Evolutionary conservation across 768 basidiomycete genomes (phyloP).

Genomic region (Suillus sp.): DNA sequence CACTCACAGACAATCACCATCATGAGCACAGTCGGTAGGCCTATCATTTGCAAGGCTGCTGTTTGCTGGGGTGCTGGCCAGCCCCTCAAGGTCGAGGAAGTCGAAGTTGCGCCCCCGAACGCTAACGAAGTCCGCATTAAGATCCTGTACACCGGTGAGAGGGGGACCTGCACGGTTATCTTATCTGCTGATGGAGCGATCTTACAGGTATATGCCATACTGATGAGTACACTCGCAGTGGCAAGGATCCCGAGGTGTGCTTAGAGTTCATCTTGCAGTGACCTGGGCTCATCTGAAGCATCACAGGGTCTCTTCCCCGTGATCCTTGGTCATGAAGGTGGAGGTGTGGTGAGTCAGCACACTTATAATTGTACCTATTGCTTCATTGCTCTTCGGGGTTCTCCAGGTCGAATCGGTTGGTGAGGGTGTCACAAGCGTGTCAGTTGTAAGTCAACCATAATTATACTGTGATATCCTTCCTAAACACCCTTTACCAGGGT

Average conservation of each 20-base stretch:
- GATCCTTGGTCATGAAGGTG: conserved; percentile 95
- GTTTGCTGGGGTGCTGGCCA: conserved; percentile 95
- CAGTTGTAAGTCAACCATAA: conserved; percentile 42
- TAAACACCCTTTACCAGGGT: conserved; percentile 45
- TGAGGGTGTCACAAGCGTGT: conserved; percentile 85
- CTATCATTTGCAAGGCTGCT: conserved; percentile 86
- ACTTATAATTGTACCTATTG: neutral
- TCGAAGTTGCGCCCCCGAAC: conserved; percentile 90
- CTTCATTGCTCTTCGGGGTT: neutral
- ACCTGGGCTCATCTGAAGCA: conserved; percentile 15
- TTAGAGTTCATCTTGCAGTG: conserved; percentile 4
- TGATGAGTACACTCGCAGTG: conserved; percentile 96
- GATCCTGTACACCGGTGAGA: conserved; percentile 83
- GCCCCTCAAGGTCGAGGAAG: conserved; percentile 83
- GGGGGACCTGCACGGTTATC: conserved; percentile 11
- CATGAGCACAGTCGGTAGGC: conserved; percentile 79
- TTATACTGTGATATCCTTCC: neutral
- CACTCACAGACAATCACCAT: conserved; percentile 26
- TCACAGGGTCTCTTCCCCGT: conserved; percentile 83
- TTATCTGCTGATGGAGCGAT: conserved; percentile 13
- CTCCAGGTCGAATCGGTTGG: conserved; percentile 93
- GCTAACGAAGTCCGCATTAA: conserved; percentile 92
- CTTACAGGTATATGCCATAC: conserved; percentile 89
- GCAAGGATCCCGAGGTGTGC: conserved; percentile 89
- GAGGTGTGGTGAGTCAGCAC: conserved; percentile 67